Evolutionary conservation across 805 yeast species (phyloP).

Genomic region (Metschnikowia santaceciliae): DNA sequence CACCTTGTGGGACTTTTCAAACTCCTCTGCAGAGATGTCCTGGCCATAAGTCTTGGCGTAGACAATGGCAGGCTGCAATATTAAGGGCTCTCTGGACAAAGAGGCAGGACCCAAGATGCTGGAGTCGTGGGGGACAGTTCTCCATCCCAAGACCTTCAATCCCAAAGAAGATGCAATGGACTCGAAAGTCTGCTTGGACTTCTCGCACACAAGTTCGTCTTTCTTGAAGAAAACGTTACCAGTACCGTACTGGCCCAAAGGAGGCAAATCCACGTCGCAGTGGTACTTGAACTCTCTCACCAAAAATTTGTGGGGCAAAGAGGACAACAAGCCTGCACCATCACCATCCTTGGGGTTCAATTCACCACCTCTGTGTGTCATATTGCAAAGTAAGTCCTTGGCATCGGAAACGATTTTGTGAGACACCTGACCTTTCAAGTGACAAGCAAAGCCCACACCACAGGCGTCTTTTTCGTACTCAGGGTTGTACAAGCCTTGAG

Average conservation of each 20-base stretch:
- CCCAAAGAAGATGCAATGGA: slow-evolving; percentile 73
- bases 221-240: slow-evolving; percentile 94
- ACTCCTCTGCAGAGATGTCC: slow-evolving; percentile 47
- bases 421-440: slow-evolving; percentile 80
- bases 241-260: slow-evolving; percentile 83
- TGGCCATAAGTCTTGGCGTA: slow-evolving; percentile 35
- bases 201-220: slow-evolving; percentile 64
- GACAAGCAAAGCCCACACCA: slow-evolving; percentile 97
- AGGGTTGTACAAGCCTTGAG: slow-evolving; percentile 90
- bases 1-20: slow-evolving; percentile 52
- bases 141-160: slow-evolving; percentile 87
- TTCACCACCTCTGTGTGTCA: slow-evolving; percentile 99
- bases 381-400: slow-evolving; percentile 79
- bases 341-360: slow-evolving; percentile 98
- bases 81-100: slow-evolving; percentile 83
- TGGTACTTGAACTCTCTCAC: slow-evolving; percentile 75
- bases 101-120: slow-evolving; percentile 93
- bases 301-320: slow-evolving; percentile 88
- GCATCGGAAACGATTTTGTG: slow-evolving; percentile 96
- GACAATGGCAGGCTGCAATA: slow-evolving; percentile 91
- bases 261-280: slow-evolving; percentile 65
- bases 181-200: slow-evolving; percentile 75
- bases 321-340: slow-evolving; percentile 96
- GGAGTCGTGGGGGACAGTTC: slow-evolving; percentile 93
- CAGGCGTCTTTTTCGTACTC: slow-evolving; percentile 94